Conservation (phyloP, 2,329 filamentous ascomycete species). For the Colletotrichum sp. region DNA sequence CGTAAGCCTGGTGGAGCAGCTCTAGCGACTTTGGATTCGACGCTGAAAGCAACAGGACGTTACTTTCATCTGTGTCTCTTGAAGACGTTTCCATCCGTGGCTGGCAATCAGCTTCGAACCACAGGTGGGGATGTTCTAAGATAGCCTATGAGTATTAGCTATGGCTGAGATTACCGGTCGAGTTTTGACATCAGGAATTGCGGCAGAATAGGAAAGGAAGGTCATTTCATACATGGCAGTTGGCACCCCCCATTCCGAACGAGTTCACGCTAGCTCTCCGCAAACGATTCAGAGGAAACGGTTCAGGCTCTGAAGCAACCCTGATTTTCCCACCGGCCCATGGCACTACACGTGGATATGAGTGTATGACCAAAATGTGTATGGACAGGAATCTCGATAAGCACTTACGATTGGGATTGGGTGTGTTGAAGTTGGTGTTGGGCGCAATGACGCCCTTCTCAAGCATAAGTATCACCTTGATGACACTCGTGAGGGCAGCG, state of each 20-base stretch:
- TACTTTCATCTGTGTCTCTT: not conserved
- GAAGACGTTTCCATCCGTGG: not conserved
- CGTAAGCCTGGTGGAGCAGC: constrained; percentile 3
- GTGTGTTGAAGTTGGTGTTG: constrained; percentile 14
- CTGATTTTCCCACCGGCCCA: constrained; percentile 21
- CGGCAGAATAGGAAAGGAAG: not conserved
- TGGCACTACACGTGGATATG: not conserved
- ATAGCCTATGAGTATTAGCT: not conserved
- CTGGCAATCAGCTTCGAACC: not conserved
- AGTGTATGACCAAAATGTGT: not conserved
- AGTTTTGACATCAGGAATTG: not conserved
- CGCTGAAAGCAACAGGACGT: constrained; percentile 18
- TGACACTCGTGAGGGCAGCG: constrained; percentile 31
- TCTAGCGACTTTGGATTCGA: constrained; percentile 22
- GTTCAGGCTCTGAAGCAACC: constrained; percentile 26
- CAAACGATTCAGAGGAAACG: constrained; percentile 27
- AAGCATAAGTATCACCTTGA: constrained; percentile 34
- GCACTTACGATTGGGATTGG: constrained; percentile 9
- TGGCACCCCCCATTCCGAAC: constrained; percentile 36
- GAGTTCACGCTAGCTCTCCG: constrained; percentile 37
- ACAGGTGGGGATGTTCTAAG: not conserved
- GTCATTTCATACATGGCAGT: not conserved
- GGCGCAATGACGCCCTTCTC: constrained; percentile 5
- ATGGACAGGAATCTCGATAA: not conserved
- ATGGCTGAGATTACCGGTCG: not conserved